Evolutionary conservation across 495 filamentous ascomycete species (phyloP), one percentile per base, ranked within the genome.

Genomic region (Aspergillus olivimuriae): DNA sequence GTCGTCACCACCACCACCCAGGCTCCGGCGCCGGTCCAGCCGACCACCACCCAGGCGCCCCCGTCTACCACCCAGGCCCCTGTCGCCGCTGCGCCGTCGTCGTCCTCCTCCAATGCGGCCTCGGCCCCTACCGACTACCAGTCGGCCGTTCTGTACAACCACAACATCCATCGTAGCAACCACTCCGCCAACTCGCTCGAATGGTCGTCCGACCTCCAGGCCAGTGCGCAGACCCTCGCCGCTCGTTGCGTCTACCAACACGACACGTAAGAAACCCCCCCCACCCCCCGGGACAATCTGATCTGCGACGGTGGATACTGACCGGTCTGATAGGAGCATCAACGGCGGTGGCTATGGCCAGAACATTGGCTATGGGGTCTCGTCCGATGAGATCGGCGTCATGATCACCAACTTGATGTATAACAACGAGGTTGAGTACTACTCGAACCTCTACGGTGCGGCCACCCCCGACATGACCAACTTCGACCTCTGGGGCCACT

Each of bases 121-220:
- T 46, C 62, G 24, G 34, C 52, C 20, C 43, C 53, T 23, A 32
- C 60, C 21, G 42, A 43, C 34, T 83, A 82, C 61, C 49, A 70
- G 52, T 52, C 57, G 33, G 47, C 58, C 4, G 63, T 77, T 12
- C 56, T 90, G 30, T 71, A 80, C 55, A 78, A 84, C 63, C 92
- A 98, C 77, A 95, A 96, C 70, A 48, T 81, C 31, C 85, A 89
- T 64, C 90, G 92, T 52, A 74, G 76, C 58, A 89, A 87, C 68
- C 89, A 96, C 72, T 85, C 83, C 16, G 78, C 80, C 24, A 53
- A 60, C 12, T 75, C 69, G 28, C 50, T 97, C 16, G 56, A 49
- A 26, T 97, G 84, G 81, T 71, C 77, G 48, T 58, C 68, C 4
- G 63, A 65, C 36, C 72, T 88, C 31, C 82, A 82, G 30, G 44